Base-by-base conservation (phyloP, 768 basidiomycete species). In the Suillus hirtellus region DNA sequence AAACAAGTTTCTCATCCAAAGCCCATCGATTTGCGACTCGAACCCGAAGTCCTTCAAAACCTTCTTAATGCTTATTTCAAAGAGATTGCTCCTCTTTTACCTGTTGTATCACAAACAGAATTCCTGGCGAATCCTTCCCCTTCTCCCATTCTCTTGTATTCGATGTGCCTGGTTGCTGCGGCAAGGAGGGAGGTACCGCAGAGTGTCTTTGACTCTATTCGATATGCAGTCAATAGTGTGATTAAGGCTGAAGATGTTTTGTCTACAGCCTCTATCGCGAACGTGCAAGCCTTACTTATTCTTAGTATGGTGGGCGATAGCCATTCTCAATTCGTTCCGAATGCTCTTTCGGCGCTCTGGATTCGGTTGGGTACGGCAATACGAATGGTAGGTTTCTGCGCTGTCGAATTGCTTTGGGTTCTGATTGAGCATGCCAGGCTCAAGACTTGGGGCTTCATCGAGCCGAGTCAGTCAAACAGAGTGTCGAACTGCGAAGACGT, bases 401-500 rank as follows among this genome's bases (percentile, higher is more conserved):
- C 38, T 54, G 35, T 50, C 35, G 24, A 8, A 55, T 34, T 21
- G 27, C 37, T 27, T 60, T 64, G 60, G 61, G 58, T 38, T 64
- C 64, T 75, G 52, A 68, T 63, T 59, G 60, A 17, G 62, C 7
- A 19, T 15, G 65, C 35, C 66, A 95, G 95, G 97, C 96, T 4
- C 97, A 99, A 79, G 96, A 99, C 72, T 82, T 99, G 35, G 97
- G 97, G 3, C 77, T 99, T 59, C 96, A 99, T 75, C 86, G 97
- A 31, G 93, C 96, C 52, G 94, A 96, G 73, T 88, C 90, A 0
- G 88, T 90, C 49, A 91, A 88, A 69, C 88, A 89, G 72, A 85
- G 88, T 66, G 86, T 99, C 55, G 96, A 96, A 74, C 81, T 95
- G 49, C 82, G 95, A 60, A 84, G 97, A 64, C 84, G 97, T 60